Percentiles rank a stretch among this genome's conserved stretches.
Evolutionary conservation across 78 protist genomes (phyloP).

Genomic region (Guillardia theta): DNA sequence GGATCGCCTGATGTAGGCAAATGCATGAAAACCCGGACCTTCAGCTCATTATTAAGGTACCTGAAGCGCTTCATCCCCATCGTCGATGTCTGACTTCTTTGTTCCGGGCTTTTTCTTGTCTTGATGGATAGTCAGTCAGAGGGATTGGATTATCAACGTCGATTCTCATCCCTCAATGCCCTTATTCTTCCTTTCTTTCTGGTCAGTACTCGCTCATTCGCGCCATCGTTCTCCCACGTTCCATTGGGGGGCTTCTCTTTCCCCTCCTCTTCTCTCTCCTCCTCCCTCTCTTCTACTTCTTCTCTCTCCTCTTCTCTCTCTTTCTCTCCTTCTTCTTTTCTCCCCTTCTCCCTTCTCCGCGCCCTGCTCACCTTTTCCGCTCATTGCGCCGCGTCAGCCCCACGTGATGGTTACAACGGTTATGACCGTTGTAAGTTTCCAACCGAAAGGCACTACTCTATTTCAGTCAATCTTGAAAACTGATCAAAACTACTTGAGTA

Average conservation of each 20-base stretch:
- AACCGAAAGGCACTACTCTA: too few species aligned
- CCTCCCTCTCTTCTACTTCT: background rate
- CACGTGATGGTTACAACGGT: too few species aligned
- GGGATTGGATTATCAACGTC: background rate
- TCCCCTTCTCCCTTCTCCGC: background rate
- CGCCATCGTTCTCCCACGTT: background rate
- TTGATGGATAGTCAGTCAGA: background rate
- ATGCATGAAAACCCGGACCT: background rate
- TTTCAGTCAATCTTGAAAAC: too few species aligned
- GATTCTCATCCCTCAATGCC: background rate
- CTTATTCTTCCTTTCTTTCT: background rate
- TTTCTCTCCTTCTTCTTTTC: background rate
- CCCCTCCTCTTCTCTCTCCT: background rate
- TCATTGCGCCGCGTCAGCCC: background rate
- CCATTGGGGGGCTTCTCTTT: background rate
- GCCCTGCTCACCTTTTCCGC: background rate
- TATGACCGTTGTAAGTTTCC: too few species aligned
- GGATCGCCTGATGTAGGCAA: background rate
- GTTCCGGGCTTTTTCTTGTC: background rate
- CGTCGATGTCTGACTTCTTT: background rate
- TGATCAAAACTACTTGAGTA: too few species aligned
- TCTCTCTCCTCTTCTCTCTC: background rate
- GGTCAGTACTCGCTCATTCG: background rate
- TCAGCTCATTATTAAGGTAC: background rate
- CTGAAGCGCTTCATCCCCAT: background rate